These are phyloP conservation scores for Acacia acuminata DNA, from an alignment of 306 rosid species.

Conservation along the genomic window DNA sequence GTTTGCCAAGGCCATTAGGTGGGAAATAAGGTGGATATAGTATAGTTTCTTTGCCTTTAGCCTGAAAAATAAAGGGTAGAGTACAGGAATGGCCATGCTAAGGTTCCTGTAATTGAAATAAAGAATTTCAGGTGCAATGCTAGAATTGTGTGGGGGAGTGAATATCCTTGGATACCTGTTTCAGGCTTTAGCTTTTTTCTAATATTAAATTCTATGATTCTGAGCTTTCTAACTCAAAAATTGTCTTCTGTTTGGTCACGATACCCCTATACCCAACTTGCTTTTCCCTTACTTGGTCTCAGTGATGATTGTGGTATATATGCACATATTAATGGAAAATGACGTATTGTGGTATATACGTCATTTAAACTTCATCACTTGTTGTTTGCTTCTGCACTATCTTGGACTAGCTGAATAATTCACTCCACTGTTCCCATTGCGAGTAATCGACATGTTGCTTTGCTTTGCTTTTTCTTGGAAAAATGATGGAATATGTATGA, in stretches of 20 bases:
- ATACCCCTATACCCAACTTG: conserved; percentile 32
- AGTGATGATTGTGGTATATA: not conserved
- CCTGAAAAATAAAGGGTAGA: conserved; percentile 2
- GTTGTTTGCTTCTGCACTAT: too few relatives aligned
- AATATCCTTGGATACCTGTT: conserved; percentile 39
- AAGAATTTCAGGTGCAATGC: conserved; percentile 30
- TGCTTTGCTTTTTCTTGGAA: too few relatives aligned
- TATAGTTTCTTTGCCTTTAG: conserved; percentile 18
- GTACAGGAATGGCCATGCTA: not conserved
- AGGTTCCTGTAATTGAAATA: conserved; percentile 8
- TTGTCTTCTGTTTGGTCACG: conserved; percentile 53
- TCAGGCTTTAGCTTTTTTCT: conserved; percentile 35
- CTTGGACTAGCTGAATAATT: too few relatives aligned
- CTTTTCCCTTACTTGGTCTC: conserved; percentile 20
- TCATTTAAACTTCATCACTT: too few relatives aligned
- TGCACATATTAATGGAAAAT: not conserved
- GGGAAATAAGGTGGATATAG: conserved; percentile 2
- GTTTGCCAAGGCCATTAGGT: not conserved
- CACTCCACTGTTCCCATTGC: too few relatives aligned
- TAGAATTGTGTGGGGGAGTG: conserved; percentile 39
- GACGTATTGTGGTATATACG: too few relatives aligned
- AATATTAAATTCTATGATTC: conserved; percentile 52
- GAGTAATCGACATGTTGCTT: too few relatives aligned
- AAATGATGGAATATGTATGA: too few relatives aligned
- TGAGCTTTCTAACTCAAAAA: conserved; percentile 68